A percentile compares a stretch with the other conserved stretches of the same genome.
Evolutionary conservation across 2,329 filamentous ascomycete genomes (phyloP).

Genomic region (Thelonectria blattea): DNA sequence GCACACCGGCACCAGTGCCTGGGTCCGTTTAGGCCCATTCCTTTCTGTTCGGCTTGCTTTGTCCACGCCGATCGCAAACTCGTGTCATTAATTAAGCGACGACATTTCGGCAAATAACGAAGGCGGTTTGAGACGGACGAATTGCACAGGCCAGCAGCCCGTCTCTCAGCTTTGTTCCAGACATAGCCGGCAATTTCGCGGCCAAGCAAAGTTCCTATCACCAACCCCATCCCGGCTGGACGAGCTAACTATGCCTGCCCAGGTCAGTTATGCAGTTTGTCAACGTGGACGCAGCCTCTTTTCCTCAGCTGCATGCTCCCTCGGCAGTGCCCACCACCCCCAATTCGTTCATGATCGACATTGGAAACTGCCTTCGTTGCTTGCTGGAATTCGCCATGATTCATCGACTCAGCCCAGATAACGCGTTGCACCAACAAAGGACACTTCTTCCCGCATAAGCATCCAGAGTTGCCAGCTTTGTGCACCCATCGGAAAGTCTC

Average conservation of each 20-base stretch:
- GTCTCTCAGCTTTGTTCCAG: conserved; percentile 6
- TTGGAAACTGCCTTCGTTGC: conserved; percentile 6
- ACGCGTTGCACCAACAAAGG: conserved; percentile 7
- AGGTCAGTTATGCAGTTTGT: conserved; percentile 11
- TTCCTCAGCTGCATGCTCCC: conserved; percentile 16
- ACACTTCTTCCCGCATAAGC: conserved; percentile 1
- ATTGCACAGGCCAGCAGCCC: conserved; percentile 7
- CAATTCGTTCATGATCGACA: conserved; percentile 18
- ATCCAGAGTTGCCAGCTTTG: neutral
- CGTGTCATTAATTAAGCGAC: conserved; percentile 8
- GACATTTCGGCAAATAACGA: conserved; percentile 9
- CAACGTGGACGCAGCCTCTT: conserved; percentile 15
- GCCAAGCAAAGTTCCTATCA: conserved; percentile 11
- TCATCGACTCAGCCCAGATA: conserved; percentile 6
- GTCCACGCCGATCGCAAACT: conserved; percentile 20
- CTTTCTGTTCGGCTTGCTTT: conserved; percentile 1
- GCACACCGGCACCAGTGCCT: conserved; percentile 10
- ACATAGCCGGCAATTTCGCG: conserved; percentile 10
- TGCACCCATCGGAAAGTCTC: neutral
- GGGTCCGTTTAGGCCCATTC: conserved; percentile 13
- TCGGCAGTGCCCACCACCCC: conserved; percentile 9
- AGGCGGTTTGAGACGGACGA: conserved; percentile 3
- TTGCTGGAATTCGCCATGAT: conserved; percentile 13
- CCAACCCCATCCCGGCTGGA: neutral
- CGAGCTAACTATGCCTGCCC: conserved; percentile 1